Base-by-base conservation (phyloP, 148 eudicot genomes). In the Suaeda aralocaspica region DNA sequence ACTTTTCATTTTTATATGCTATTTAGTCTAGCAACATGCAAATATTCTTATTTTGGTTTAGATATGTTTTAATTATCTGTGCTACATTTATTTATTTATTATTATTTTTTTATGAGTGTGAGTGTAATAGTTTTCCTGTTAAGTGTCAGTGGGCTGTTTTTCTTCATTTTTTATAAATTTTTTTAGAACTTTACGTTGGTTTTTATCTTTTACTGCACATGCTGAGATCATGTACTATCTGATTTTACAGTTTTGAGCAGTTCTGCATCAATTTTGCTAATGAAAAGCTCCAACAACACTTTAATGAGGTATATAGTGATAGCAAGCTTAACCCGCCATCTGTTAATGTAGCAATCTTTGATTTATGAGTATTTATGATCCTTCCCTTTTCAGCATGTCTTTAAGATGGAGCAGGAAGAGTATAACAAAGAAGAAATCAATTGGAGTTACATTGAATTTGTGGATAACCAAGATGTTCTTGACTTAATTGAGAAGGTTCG, bases 351-450 rank as follows among this genome's bases (percentile, higher is more conserved):
- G 28, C 3, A 29, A 9, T 31, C 44, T 46, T 66, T 58, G 21
- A 9, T 29, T 7, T 57, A 31, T 25, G 36, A 49, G 1, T 66
- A 65, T 58, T 66, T 71, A 41, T 30, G 63, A 36, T 36, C 25
- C 68, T 68, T 29, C 70, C 84, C 42, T n/a, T n/a, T n/a, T n/a
- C 92, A 94, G 99, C 99, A 94, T 70, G 99, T 94, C 33, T 94
- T 94, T 71, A 94, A 94, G 87, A 94, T 94, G 99, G 99, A 94
- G 93, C 99, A 94, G 79, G 99, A 94, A 76, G 99, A 94, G 75
- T 94, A 94, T 80, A 86, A 72, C 42, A 87, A 82, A 61, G 99
- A 94, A 83, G 96, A 80, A 79, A 94, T 94, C 26, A 87, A 91
- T 76, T 94, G 99, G 99, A 94, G 99, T 76, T 94, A 94, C 75